Evolutionary conservation across 2,329 filamentous ascomycete species (phyloP), one percentile per base, ranked within the genome.

Genomic region (Cordyceps tenuipes): DNA sequence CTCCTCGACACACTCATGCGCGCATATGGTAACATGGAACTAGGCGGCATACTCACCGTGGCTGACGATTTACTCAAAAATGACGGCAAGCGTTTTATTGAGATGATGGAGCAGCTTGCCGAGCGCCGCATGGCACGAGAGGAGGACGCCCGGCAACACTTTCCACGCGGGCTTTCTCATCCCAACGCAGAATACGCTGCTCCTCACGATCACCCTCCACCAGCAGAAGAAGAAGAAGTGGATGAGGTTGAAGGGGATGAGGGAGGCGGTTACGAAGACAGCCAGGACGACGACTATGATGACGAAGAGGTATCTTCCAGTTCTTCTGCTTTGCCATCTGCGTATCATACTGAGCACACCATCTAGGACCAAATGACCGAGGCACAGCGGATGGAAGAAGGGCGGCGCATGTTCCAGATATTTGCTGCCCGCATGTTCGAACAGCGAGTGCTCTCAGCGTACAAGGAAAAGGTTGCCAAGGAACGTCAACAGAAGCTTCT

Each of bases 61-160:
- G 94, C 94, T 73, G 94, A 99, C 79, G 94, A 99, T 76, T 82
- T 99, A 65, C 83, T 99, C 64, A 97, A 97, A 75, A 99, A 99
- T 75, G 94, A 99, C 75, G 94, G 94, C 69, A 96, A 96, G 75
- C 96, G 96, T 71, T 99, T 99, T 77, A 99, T 99, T 75, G 94
- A 99, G 73, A 99, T 99, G 94, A 99, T 99, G 94, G 94, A 99
- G 74, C 93, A 97, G 77, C 83, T 99, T 68, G 94, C 94, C 43
- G 94, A 99, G 77, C 90, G 93, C 68, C 86, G 94, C 68, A 97
- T 99, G 93, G 90, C 92, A 70, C 88, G 94, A 67, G 93, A 97
- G 77, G 92, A 94, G 76, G 91, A 97, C 71, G 90, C 90, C 44
- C 67, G 73, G 63, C 80, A 84, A 65, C 79, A 83, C 66, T 79